Base-by-base conservation (phyloP, 2,329 filamentous ascomycete genomes). In the Exophiala xenobiotica region DNA sequence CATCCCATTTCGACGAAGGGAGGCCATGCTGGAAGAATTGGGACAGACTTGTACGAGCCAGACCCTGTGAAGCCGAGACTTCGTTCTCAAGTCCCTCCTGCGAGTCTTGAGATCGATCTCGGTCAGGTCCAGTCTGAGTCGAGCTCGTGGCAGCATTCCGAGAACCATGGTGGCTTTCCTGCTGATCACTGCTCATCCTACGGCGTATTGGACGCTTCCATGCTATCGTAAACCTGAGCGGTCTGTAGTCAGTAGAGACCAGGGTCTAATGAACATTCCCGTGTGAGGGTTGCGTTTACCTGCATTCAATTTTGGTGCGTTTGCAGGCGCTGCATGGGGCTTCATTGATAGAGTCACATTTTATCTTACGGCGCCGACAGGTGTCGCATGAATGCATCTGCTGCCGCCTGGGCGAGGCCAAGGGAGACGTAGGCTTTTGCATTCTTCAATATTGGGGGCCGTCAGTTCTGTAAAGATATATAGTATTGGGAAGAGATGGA, bases 21-120 rank as follows among this genome's bases (percentile, higher is more conserved):
- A 53, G 22, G 7, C 47, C 39, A 8, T 48, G 40, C 9, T 45
- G 26, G 18, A 43, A 43, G 45, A 53, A 53, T 2, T 27, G 23
- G 18, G 40, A 35, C 7, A 53, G 37, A 19, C 18, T 23, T 9
- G 37, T 53, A 22, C 33, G 27, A 4, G 40, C 47, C 24, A 50
- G 23, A 16, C 23, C 23, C 16, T 20, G 41, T 3, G 41, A 29
- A 7, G 41, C 20, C 23, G 31, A 19, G 14, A 24, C 43, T 24
- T 46, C 43, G 19, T 6, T 27, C n/a, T 27, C 22, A 23, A 22
- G 8, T 7, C 19, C 38, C 23, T 40, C 38, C 23, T 20, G 19
- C 11, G 38, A 23, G 18, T 12, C 38, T 22, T 22, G 9, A 2
- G 19, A 23, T 14, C n/a, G 7, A 4, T 23, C 22, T 18, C 20